Base-by-base conservation (phyloP, 129 eudicot species). In the Lactuca sativa region DNA sequence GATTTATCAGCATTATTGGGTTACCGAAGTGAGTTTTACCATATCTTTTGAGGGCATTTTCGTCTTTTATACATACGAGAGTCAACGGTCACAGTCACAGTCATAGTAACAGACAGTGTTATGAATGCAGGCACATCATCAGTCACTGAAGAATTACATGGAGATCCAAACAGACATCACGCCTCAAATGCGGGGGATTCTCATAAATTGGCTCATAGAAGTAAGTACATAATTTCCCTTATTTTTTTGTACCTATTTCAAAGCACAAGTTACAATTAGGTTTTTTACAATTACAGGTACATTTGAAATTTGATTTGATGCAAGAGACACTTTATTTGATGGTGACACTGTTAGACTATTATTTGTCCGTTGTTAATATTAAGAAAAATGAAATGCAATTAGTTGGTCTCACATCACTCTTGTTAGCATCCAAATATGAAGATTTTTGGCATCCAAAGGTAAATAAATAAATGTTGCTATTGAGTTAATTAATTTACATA, bases 391-490 rank as follows among this genome's bases (percentile, higher is more conserved):
- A 93, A 72, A 70, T 90, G 85, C 99, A 93, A 74, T 74, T 93
- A 73, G 97, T 93, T 83, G 99, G 97, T 73, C 95, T 93, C 66
- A 85, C 97, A 48, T 80, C 97, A 66, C 88, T 93, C 38, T 80
- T 93, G 76, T 76, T 93, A 67, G 99, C 99, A 64, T 93, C 99
- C 14, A 93, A 93, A 66, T 93, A 93, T 69, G 99, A 93, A 80
- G 99, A 93, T 73, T 90, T 85, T 66, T 93, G 99, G 99, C 97
- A 90, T 77, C 99, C 99, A 37, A 82, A 87, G 92, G 99, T 92
- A 79, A 69, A n/a, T 92, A 79, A 69, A n/a, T 71, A 56, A 57
- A 74, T 18, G 56, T 54, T 18, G 4, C 13, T 25, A 8, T 43
- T 43, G 9, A 6, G 1, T 43, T 43, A 9, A 43, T 34, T 4